Conservation (phyloP, 768 basidiomycete genomes). For the Suillus weaverae region DNA sequence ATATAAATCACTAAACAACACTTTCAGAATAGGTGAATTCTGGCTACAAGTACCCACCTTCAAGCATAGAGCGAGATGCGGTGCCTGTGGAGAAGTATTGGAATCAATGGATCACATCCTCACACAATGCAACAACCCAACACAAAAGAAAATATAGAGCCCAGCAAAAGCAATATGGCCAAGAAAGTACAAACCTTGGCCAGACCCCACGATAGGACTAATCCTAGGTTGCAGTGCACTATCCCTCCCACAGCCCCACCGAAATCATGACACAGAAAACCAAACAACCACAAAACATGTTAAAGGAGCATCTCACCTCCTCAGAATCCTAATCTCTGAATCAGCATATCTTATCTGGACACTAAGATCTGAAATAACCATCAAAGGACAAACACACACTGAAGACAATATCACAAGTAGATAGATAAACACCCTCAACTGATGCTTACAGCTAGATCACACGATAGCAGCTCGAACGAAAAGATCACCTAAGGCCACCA, state of each 20-base stretch:
- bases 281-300: too few species aligned
- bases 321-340: background rate
- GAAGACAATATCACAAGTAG: background rate
- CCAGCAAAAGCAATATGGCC: constrained; percentile 18
- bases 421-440: background rate
- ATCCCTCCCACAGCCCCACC: background rate
- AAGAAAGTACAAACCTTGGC: constrained; percentile 16
- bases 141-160: constrained; percentile 26
- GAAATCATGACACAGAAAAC: background rate
- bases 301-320: background rate
- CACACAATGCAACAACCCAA: constrained; percentile 21
- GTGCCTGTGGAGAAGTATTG: constrained; percentile 8
- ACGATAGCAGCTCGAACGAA: background rate
- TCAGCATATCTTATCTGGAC: background rate
- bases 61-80: constrained; percentile 17
- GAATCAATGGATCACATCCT: constrained; percentile 36
- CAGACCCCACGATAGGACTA: constrained; percentile 14
- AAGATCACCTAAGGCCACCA: background rate
- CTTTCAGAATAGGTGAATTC: background rate
- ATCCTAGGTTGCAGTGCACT: constrained; percentile 19
- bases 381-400: background rate
- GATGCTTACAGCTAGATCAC: background rate
- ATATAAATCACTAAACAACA: background rate
- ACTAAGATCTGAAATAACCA: background rate
- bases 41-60: background rate